Percentiles rank a stretch among this genome's conserved stretches.
Conservation (phyloP, 495 filamentous ascomycete species). For the Astrocystis sublimbata region DNA sequence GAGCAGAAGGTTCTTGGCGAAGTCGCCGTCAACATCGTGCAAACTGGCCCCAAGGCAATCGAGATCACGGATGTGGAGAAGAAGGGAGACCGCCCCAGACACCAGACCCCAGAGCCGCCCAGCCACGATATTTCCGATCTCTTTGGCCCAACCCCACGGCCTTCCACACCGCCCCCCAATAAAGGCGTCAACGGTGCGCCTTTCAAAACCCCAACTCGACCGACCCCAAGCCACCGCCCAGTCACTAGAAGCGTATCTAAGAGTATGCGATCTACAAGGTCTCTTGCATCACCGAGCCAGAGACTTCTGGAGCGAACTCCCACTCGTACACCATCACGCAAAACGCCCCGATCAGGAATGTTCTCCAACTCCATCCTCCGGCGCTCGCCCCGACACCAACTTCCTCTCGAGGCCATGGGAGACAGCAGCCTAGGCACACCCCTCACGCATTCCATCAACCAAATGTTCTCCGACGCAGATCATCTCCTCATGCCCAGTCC, state of each 20-base stretch:
- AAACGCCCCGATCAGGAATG: slow-evolving; percentile 34
- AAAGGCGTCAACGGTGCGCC: slow-evolving; percentile 47
- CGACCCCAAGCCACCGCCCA: slow-evolving; percentile 58
- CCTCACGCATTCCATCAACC: slow-evolving; percentile 59
- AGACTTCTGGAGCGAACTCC: slow-evolving; percentile 45
- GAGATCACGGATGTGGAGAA: slow-evolving; percentile 37
- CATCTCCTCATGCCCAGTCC: slow-evolving; percentile 43
- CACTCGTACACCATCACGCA: slow-evolving; percentile 40
- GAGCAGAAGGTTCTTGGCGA: slow-evolving; percentile 60
- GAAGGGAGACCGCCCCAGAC: slow-evolving; percentile 33
- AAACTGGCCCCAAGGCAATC: slow-evolving; percentile 37
- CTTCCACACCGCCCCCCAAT: slow-evolving; percentile 64
- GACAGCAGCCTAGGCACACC: slow-evolving; percentile 50
- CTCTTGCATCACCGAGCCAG: slow-evolving; percentile 38
- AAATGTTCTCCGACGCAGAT: slow-evolving; percentile 58
- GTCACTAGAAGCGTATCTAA: slow-evolving; percentile 57
- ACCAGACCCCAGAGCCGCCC: slow-evolving; percentile 25
- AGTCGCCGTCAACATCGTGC: slow-evolving; percentile 58
- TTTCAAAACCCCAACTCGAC: slow-evolving; percentile 59
- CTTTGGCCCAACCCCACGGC: slow-evolving; percentile 56
- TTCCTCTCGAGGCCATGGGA: slow-evolving; percentile 39
- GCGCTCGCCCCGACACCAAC: slow-evolving; percentile 33
- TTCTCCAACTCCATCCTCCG: slow-evolving; percentile 26
- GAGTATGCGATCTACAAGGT: slow-evolving; percentile 47
- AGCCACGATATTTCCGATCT: slow-evolving; percentile 58